Base-by-base conservation (phyloP, 2,329 filamentous ascomycete genomes). In the Venturia effusa region DNA sequence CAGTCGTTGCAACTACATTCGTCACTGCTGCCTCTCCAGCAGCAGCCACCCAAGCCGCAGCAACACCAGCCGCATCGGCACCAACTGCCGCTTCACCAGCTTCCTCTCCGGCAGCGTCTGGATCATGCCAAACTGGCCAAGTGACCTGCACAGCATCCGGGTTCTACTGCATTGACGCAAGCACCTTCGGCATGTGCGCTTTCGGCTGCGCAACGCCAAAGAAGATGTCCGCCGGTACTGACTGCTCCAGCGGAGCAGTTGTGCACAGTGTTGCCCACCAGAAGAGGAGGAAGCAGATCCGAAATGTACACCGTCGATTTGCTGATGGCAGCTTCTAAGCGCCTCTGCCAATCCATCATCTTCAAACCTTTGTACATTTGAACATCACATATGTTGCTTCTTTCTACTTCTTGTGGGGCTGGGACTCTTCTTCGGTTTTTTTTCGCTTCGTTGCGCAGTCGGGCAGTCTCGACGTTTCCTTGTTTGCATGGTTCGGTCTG, bases 141-240 rank as follows among this genome's bases (percentile, higher is more conserved):
- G 59, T 61, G 13, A 19, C 57, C 11, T 66, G 65, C 64, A 24
- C 63, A 40, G 43, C 63, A 30, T 24, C 24, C 24, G 65, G 65
- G 8, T 66, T 66, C 64, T 65, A 66, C 65, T 66, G 65, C 64
- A 66, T 66, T 45, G 34, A 37, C 27, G 39, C n/a, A 2, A 37
- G 57, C 7, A 51, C 32, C 15, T 63, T 54, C 30, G 65, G 65
- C 57, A 59, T 60, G 61, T 66, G 65, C 61, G 51, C 39, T 40
- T 66, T 37, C 30, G 64, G 64, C 30, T 66, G 64, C 61, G 64
- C 64, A 24, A 41, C 34, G n/a, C 64, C 64, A 7, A 55, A 30
- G 62, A 22, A 59, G 37, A 61, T 66, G 64, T 22, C 64, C 40
- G 54, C n/a, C 27, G 64, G 64, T 24, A 66, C 64, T 19, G 37